A percentile compares a stretch with the other conserved stretches of the same genome.
Conservation (phyloP, 176 grass and related monocot species). For the Dendrocalamus sinicus region DNA sequence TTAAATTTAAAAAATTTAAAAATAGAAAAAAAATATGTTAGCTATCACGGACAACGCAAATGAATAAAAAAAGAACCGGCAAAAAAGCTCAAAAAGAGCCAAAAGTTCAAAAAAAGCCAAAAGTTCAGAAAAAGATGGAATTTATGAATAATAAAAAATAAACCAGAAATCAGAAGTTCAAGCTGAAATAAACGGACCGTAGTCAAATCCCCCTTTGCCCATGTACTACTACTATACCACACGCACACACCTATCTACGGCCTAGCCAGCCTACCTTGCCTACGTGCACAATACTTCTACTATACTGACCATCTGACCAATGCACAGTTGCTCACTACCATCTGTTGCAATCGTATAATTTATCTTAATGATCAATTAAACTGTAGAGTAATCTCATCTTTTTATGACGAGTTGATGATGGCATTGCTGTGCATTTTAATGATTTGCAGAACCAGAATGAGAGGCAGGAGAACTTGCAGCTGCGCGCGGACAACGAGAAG, state of each 20-base stretch:
- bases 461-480: constrained; percentile 73
- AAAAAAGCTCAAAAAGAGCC: too few species aligned
- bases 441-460: constrained; percentile 68
- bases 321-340: not conserved
- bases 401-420: not conserved
- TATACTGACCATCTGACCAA: constrained; percentile 16
- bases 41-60: too few species aligned
- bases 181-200: too few species aligned
- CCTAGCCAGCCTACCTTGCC: constrained; percentile 22
- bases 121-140: too few species aligned
- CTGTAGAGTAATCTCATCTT: not conserved
- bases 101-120: too few species aligned
- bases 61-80: too few species aligned
- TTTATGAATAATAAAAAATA: too few species aligned
- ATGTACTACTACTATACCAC: not conserved
- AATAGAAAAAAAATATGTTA: too few species aligned
- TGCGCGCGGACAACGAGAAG: constrained; percentile 69
- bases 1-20: too few species aligned
- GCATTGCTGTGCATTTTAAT: not conserved
- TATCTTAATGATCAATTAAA: not conserved
- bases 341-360: not conserved
- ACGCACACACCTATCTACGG: not conserved
- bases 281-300: not conserved
- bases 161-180: too few species aligned
- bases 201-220: constrained; percentile 34